Evolutionary conservation across 495 filamentous ascomycete species (phyloP).

Genomic region (Neurospora sp.): DNA sequence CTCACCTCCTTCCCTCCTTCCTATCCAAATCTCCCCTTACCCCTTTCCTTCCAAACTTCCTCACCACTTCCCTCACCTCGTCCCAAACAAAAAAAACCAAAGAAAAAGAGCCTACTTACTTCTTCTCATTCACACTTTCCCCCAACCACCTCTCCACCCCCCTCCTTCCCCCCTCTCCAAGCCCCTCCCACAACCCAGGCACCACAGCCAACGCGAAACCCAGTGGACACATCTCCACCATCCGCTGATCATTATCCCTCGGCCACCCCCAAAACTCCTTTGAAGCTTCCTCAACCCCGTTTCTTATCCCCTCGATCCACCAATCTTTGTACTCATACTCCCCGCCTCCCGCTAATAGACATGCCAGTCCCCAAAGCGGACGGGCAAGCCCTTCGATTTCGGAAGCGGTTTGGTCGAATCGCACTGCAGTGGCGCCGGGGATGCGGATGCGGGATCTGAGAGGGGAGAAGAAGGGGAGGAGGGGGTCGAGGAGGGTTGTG

Average conservation of each 20-base stretch:
- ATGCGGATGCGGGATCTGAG: slow-evolving; percentile 46
- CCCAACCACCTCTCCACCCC: slow-evolving; percentile 56
- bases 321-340: slow-evolving; percentile 50
- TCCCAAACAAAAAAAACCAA: neutral
- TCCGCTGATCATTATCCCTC: slow-evolving; percentile 66
- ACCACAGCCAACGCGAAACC: slow-evolving; percentile 54
- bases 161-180: slow-evolving; percentile 45
- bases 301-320: slow-evolving; percentile 58
- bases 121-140: slow-evolving; percentile 62
- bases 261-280: slow-evolving; percentile 67
- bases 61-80: neutral
- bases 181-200: slow-evolving; percentile 55
- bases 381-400: slow-evolving; percentile 69
- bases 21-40: neutral
- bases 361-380: slow-evolving; percentile 65
- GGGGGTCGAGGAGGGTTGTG: slow-evolving; percentile 49
- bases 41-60: neutral
- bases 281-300: slow-evolving; percentile 43
- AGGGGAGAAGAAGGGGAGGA: slow-evolving; percentile 55
- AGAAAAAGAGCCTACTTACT: slow-evolving; percentile 23
- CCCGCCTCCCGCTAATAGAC: slow-evolving; percentile 54
- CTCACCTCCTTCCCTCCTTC: neutral
- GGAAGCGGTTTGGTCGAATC: slow-evolving; percentile 66
- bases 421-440: slow-evolving; percentile 54
- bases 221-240: slow-evolving; percentile 77